Percentiles rank a stretch among this genome's conserved stretches.
These are phyloP conservation scores for Trichoderma sp. DNA, from an alignment of 2,329 filamentous ascomycete genomes.

Conservation along the genomic window DNA sequence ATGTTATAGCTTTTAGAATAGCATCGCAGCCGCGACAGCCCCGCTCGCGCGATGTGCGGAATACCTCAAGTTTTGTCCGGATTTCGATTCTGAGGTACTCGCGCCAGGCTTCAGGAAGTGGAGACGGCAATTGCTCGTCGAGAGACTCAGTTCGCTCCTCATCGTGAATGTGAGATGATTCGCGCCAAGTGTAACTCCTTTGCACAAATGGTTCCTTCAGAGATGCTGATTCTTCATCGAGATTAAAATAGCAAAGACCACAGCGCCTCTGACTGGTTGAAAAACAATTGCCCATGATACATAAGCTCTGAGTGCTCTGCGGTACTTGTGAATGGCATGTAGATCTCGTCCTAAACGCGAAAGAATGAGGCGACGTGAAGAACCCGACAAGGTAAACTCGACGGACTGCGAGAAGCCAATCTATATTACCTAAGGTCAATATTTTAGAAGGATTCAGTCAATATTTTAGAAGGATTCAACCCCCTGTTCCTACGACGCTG, in stretches of 20 bases:
- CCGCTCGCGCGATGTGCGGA: neutral
- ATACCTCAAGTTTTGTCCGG: neutral
- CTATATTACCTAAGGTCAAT: too few species aligned
- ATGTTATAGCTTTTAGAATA: neutral
- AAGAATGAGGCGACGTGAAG: too few species aligned
- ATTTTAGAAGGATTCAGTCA: too few species aligned
- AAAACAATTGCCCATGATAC: constrained; percentile 2
- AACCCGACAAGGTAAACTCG: too few species aligned
- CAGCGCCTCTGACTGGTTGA: neutral
- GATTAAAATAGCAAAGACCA: constrained; percentile 18
- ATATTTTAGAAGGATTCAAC: too few species aligned
- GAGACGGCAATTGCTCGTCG: constrained; percentile 13
- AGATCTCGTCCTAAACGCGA: too few species aligned
- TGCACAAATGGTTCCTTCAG: neutral
- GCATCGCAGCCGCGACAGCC: constrained; percentile 11
- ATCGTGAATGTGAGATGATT: neutral
- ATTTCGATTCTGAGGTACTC: neutral
- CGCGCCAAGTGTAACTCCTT: neutral
- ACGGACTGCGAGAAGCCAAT: too few species aligned
- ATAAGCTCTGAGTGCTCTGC: too few species aligned
- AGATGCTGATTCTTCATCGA: neutral
- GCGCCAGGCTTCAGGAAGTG: neutral
- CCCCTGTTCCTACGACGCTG: too few species aligned
- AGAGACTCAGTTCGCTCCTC: neutral
- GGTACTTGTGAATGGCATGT: too few species aligned